Evolutionary conservation across 768 basidiomycete species (phyloP).

Genomic region (Auriscalpium orientale): DNA sequence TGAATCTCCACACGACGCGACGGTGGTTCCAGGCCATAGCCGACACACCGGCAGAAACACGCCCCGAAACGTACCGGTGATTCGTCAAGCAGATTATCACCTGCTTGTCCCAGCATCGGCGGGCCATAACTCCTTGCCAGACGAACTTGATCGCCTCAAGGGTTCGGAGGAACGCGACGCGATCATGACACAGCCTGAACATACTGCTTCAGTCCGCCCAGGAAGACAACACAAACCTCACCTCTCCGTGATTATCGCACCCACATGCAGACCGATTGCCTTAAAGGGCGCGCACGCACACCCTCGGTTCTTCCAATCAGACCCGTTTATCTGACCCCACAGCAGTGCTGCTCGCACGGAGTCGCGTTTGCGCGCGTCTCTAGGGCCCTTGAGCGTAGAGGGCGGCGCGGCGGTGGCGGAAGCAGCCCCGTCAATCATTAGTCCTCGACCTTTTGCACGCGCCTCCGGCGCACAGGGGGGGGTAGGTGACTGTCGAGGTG

Average conservation of each 20-base stretch:
- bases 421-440: slow-evolving; percentile 80
- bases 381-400: slow-evolving; percentile 32
- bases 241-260: slow-evolving; percentile 82
- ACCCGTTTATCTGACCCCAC: slow-evolving; percentile 13
- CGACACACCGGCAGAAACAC: background rate
- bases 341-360: slow-evolving; percentile 21
- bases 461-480: no score
- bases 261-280: slow-evolving; percentile 79
- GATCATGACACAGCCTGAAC: slow-evolving; percentile 65
- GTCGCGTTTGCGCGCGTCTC: slow-evolving; percentile 28
- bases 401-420: slow-evolving; percentile 37
- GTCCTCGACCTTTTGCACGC: slow-evolving; percentile 59
- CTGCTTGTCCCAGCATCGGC: slow-evolving; percentile 90
- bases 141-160: slow-evolving; percentile 91
- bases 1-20: no score
- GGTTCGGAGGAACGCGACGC: slow-evolving; percentile 72
- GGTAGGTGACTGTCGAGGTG: no score
- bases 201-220: background rate
- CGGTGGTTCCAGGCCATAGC: background rate
- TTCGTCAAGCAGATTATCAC: slow-evolving; percentile 94
- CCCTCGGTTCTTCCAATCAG: slow-evolving; percentile 76
- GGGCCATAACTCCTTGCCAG: slow-evolving; percentile 93
- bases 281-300: slow-evolving; percentile 63
- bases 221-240: slow-evolving; percentile 25
- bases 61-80: slow-evolving; percentile 57